A percentile compares a stretch with the other conserved stretches of the same genome.
Evolutionary conservation across 1,284 basidiomycete genomes (phyloP).

Genomic region (Pyrrhoderma lamaoense): DNA sequence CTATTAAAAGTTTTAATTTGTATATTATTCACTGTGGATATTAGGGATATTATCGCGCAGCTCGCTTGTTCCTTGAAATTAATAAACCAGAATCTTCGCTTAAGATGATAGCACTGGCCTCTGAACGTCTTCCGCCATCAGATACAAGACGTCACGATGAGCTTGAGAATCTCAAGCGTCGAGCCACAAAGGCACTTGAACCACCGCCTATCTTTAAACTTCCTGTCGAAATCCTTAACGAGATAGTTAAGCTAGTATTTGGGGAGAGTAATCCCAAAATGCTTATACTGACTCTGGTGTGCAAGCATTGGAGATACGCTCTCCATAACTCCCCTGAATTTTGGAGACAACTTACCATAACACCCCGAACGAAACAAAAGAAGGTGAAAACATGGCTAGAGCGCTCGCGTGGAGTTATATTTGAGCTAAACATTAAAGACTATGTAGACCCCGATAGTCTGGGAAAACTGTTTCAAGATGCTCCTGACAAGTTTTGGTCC

Average conservation of each 20-base stretch:
- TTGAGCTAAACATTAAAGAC: too few relatives aligned
- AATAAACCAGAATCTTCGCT: constrained; percentile 29
- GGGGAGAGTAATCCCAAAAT: constrained; percentile 1
- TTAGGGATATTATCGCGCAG: constrained; percentile 38
- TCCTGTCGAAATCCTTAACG: background rate
- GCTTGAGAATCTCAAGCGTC: background rate
- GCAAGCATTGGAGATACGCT: background rate
- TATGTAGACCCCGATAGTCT: too few relatives aligned
- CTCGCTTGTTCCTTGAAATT: constrained; percentile 31
- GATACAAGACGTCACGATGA: constrained; percentile 19
- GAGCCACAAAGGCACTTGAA: background rate
- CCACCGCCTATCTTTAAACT: background rate
- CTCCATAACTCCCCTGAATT: background rate
- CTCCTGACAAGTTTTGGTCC: too few relatives aligned
- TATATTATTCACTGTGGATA: background rate
- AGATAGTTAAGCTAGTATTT: background rate
- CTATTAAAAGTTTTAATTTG: constrained; percentile 33
- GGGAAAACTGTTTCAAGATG: too few relatives aligned
- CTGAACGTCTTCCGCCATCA: constrained; percentile 26
- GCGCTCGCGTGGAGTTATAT: background rate
- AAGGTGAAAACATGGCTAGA: constrained; percentile 5
- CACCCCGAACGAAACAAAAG: background rate
- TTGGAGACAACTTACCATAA: constrained; percentile 1
- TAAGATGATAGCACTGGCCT: constrained; percentile 31
- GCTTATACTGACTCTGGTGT: background rate